Evolutionary conservation across 163 green algal genomes (phyloP), one percentile per base, ranked within the genome.

Genomic region (Chlorella variabilis): DNA sequence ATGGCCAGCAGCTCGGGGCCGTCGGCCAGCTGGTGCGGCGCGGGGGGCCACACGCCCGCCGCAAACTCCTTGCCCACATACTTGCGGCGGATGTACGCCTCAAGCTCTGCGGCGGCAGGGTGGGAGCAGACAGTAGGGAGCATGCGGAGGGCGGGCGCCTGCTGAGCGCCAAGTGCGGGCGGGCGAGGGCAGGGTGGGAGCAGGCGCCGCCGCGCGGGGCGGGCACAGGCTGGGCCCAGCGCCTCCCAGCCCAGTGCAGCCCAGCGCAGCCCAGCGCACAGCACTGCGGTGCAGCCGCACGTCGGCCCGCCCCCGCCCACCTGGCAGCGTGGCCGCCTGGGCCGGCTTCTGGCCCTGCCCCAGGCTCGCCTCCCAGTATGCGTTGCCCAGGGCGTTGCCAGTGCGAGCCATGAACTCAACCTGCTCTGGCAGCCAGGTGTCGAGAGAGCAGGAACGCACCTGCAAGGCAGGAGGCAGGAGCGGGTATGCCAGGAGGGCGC

Each of bases 351-450:
- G 36, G 9, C 31, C 61, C 4, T 59, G 36, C 2, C 48, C 25
- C 41, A 93, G 65, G 36, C 71, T 71, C 17, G 90, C 93, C 83
- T 98, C 94, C 59, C 87, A 96, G 63, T 90, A 90, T 2, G 68
- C 80, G 76, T 95, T 95, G 73, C 90, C 94, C 5, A 79, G 41
- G 13, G 68, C 80, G 62, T 98, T 98, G 74, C 94, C 94, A 5
- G 88, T 89, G 23, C 34, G 45, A 4, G 84, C 86, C 90, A 97
- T 95, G 81, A 92, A 92, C 23, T 71, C 85, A 27, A 98, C 89
- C 76, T 97, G 93, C 66, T 91, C 87, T 23, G 91, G 91, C 33
- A 96, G 89, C 94, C 94, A 98, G 31, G 90, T 96, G 87, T 98
- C 94, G 41, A 98, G 85, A 0, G 90, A 94, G 69, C 88, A 94